A percentile compares a stretch with the other conserved stretches of the same genome.
These are phyloP conservation scores for Trichoderma hamatum DNA, from an alignment of 2,329 filamentous ascomycete genomes.

Conservation along the genomic window DNA sequence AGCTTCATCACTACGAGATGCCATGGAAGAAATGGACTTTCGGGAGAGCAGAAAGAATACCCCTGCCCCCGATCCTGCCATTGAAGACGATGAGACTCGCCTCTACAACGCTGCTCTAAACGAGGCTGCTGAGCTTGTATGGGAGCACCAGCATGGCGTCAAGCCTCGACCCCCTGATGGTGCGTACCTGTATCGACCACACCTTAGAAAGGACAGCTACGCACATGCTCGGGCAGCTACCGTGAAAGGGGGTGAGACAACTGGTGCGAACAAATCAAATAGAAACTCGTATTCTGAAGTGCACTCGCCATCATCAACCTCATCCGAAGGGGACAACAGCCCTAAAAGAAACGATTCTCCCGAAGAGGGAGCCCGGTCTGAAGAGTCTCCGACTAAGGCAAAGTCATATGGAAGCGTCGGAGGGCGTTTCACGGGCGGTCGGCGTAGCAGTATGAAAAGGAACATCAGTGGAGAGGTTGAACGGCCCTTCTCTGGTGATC, in stretches of 20 bases:
- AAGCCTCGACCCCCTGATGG: constrained; percentile 60
- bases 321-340: constrained; percentile 51
- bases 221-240: constrained; percentile 67
- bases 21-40: constrained; percentile 73
- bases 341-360: constrained; percentile 39
- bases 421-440: constrained; percentile 48
- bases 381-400: constrained; percentile 31
- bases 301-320: constrained; percentile 50
- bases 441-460: constrained; percentile 67
- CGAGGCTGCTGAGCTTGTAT: constrained; percentile 79
- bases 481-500: constrained; percentile 71
- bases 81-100: constrained; percentile 59
- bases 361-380: constrained; percentile 32
- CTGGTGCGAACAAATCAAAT: constrained; percentile 38
- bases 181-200: constrained; percentile 68
- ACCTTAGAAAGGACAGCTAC: constrained; percentile 72
- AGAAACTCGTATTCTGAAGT: constrained; percentile 9
- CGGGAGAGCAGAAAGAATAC: constrained; percentile 41
- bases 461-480: constrained; percentile 71
- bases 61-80: constrained; percentile 18
- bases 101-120: constrained; percentile 72
- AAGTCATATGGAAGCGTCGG: constrained; percentile 49
- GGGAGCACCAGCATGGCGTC: constrained; percentile 68
- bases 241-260: constrained; percentile 48
- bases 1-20: constrained; percentile 67